phyloP scores from a whole-genome alignment of 345 rosid species.

The Iberis pinnata region DNA sequence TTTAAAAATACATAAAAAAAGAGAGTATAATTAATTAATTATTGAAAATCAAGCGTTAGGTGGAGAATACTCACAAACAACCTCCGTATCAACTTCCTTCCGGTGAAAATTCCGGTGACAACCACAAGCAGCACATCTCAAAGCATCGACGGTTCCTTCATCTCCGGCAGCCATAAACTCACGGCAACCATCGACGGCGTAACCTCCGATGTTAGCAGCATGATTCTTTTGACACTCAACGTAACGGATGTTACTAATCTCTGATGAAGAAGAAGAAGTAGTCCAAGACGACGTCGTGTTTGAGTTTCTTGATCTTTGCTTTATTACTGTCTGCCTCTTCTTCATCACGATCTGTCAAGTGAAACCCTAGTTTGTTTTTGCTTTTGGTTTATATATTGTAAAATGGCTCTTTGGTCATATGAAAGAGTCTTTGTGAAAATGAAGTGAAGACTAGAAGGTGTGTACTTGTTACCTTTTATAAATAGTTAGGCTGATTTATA shows the following conservation, averaged over 20 bases:
- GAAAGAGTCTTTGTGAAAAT: conserved; percentile 15
- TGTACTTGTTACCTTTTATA: conserved; percentile 18
- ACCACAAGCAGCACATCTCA: conserved; percentile 66
- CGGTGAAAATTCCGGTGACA: conserved; percentile 74
- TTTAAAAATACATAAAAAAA: not conserved
- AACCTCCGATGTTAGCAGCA: conserved; percentile 67
- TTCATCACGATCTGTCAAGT: conserved; percentile 32
- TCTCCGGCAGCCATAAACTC: conserved; percentile 64
- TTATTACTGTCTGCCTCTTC: conserved; percentile 46
- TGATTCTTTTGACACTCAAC: conserved; percentile 77
- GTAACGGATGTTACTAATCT: conserved; percentile 34
- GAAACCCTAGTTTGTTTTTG: conserved; percentile 31
- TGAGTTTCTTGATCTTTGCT: conserved; percentile 34
- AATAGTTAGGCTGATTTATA: conserved; percentile 3
- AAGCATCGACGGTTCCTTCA: conserved; percentile 40
- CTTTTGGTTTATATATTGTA: not conserved
- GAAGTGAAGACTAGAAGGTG: conserved; percentile 12
- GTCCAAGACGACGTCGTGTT: conserved; percentile 26
- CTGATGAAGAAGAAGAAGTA: conserved; percentile 39
- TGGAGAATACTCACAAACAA: conserved; percentile 59
- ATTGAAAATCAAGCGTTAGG: conserved; percentile 37
- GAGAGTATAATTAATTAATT: no score
- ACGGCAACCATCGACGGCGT: conserved; percentile 74
- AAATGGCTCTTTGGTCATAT: conserved; percentile 28
- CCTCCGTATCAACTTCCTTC: conserved; percentile 54